phyloP scores from a whole-genome alignment of 345 rosid genomes.

The Erysimum cheiranthoides region DNA sequence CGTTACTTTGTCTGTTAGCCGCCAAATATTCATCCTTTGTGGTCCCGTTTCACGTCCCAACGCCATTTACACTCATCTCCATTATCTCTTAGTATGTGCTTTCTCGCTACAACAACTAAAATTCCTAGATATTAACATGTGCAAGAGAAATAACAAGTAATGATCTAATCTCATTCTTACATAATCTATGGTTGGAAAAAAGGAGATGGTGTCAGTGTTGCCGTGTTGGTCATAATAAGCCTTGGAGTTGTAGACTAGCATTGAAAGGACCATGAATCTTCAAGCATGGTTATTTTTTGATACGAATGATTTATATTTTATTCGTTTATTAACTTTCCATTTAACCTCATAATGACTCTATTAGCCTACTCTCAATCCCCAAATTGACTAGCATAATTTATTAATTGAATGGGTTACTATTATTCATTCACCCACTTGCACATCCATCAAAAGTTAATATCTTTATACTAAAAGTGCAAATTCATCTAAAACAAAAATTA shows the following conservation, averaged over 20 bases:
- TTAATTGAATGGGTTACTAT: neutral
- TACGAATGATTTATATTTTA: conserved; percentile 12
- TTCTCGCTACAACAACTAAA: conserved; percentile 22
- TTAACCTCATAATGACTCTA: conserved; percentile 41
- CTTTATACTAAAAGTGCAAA: neutral
- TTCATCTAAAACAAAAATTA: neutral
- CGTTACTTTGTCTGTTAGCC: conserved; percentile 47
- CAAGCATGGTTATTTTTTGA: conserved; percentile 37
- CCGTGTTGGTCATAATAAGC: conserved; percentile 35
- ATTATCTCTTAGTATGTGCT: neutral
- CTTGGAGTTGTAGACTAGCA: conserved; percentile 25
- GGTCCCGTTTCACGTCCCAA: conserved; percentile 46
- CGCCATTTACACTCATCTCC: conserved; percentile 36
- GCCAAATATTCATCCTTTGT: conserved; percentile 36
- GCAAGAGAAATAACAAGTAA: conserved; percentile 8
- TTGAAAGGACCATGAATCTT: conserved; percentile 43
- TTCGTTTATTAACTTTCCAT: neutral
- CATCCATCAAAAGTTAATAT: neutral
- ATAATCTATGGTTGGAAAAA: conserved; percentile 13
- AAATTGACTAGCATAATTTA: conserved; percentile 27
- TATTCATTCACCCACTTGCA: conserved; percentile 1
- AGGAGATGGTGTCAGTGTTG: conserved; percentile 30
- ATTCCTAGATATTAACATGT: conserved; percentile 21
- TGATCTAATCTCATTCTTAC: conserved; percentile 32
- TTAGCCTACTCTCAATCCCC: conserved; percentile 49